These are phyloP conservation scores for Rhytidhysteron rufulum DNA, from an alignment of 2,329 filamentous ascomycete genomes.

Conservation along the genomic window DNA sequence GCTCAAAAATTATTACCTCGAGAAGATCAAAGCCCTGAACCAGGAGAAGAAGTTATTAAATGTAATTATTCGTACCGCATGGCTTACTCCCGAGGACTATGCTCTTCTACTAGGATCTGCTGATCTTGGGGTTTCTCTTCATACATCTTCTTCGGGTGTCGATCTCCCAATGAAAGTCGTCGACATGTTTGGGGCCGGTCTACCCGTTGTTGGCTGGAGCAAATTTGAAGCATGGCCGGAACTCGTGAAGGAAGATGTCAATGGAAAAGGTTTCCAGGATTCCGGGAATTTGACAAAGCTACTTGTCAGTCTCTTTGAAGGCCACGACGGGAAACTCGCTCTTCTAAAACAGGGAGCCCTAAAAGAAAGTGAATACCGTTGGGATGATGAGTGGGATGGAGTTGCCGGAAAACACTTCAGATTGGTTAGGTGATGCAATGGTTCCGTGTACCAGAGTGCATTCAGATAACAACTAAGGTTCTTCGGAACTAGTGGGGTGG, in stretches of 20 bases:
- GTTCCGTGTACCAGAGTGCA: too few relatives aligned
- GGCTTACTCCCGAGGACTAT: slow-evolving; percentile 81
- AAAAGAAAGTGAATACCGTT: slow-evolving; percentile 69
- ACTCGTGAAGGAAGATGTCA: slow-evolving; percentile 80
- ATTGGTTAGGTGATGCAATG: slow-evolving; percentile 4
- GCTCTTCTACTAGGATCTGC: slow-evolving; percentile 78
- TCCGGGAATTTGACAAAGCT: slow-evolving; percentile 61
- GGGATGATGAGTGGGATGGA: slow-evolving; percentile 90
- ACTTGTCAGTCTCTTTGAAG: slow-evolving; percentile 61
- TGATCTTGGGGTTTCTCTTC: slow-evolving; percentile 85
- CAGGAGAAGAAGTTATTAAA: slow-evolving; percentile 61
- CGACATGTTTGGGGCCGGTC: slow-evolving; percentile 94
- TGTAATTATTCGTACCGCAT: slow-evolving; percentile 74
- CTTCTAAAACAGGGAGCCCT: slow-evolving; percentile 65
- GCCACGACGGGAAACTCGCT: slow-evolving; percentile 45
- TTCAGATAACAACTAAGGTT: too few relatives aligned
- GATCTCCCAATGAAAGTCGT: slow-evolving; percentile 99
- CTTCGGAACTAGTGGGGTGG: too few relatives aligned
- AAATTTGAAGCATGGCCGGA: slow-evolving; percentile 86
- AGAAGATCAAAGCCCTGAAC: slow-evolving; percentile 60
- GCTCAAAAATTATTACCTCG: slow-evolving; percentile 71
- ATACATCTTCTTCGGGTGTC: slow-evolving; percentile 90
- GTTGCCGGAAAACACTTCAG: slow-evolving; percentile 69
- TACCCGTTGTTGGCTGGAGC: slow-evolving; percentile 85
- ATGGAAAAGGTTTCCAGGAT: slow-evolving; percentile 80